Evolutionary conservation across 345 rosid genomes (phyloP), one percentile per base, ranked within the genome.

Genomic region (Bruguiera parviflora): DNA sequence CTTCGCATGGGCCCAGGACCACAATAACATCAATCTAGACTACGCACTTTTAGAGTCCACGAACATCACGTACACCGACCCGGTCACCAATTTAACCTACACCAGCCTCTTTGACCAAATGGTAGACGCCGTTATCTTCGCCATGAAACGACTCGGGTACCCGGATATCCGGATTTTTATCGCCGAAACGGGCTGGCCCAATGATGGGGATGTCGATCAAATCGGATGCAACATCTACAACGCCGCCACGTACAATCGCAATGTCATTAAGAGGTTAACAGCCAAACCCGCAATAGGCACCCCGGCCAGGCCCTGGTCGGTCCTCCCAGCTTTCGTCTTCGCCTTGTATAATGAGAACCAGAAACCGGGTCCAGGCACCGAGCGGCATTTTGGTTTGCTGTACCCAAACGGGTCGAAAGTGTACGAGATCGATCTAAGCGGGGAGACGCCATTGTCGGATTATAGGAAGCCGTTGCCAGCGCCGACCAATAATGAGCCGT

Each of bases 161-260:
- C 84, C 87, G 52, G 78, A 86, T 65, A 65, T 92, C 64, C 88
- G 96, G 73, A 73, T 95, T 70, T 92, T 84, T 73, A 84, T 95
- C n/a, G 96, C 96, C 0, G 99, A 95, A 79, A 95, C 99, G 63
- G 99, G 97, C 51, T 92, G 99, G 99, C 99, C 99, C 37, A 95
- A 80, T n/a, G 84, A 31, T 22, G 99, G 99, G 10, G 96, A 95
- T 52, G 64, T 76, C 58, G 99, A 95, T 59, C 99, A 95, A 68
- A 88, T 92, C 51, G 99, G 99, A 75, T 88, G 90, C 13, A 95
- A 89, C 67, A 61, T 92, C 28, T 76, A 79, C 86, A 95, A 95
- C 71, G 90, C 99, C 21, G 99, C 99, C 35, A 89, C 90, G 20
- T 95, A 86, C 79, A 92, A 88, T 68, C 86, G 99, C 57, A 95